Evolutionary conservation across 1,284 basidiomycete species (phyloP).

Genomic region (Rhizoctonia solani): DNA sequence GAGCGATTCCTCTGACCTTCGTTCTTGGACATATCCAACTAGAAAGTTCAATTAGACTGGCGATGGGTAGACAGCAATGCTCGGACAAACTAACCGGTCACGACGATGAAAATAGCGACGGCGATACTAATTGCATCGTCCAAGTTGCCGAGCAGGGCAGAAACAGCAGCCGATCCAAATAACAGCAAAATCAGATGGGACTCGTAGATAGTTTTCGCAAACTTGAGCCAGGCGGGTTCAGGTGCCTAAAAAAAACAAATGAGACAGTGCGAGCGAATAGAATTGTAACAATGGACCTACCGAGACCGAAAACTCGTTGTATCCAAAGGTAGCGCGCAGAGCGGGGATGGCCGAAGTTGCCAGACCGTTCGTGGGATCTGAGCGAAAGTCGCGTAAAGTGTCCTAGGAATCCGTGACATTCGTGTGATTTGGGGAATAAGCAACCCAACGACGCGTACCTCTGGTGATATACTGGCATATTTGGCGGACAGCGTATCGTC

Average conservation of each 20-base stretch:
- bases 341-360: slow-evolving; percentile 63
- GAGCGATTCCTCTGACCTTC: slow-evolving; percentile 90
- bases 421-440: background rate
- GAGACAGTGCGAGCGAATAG: background rate
- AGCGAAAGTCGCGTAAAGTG: slow-evolving; percentile 66
- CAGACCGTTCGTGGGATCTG: slow-evolving; percentile 66
- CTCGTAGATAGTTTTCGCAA: slow-evolving; percentile 91
- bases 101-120: slow-evolving; percentile 89
- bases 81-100: slow-evolving; percentile 68
- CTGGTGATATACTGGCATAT: slow-evolving; percentile 56
- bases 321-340: slow-evolving; percentile 75
- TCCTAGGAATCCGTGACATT: too few species aligned
- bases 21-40: slow-evolving; percentile 97
- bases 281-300: background rate
- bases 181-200: slow-evolving; percentile 89
- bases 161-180: slow-evolving; percentile 85
- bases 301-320: slow-evolving; percentile 92
- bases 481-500: slow-evolving; percentile 58
- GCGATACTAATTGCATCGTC: slow-evolving; percentile 95
- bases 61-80: background rate
- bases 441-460: slow-evolving; percentile 53
- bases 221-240: slow-evolving; percentile 83
- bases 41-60: background rate
- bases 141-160: slow-evolving; percentile 87
- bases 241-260: slow-evolving; percentile 52